These are phyloP conservation scores for Bonnemaisonia californica DNA, from an alignment of 31 red algal species.

Conservation along the genomic window DNA sequence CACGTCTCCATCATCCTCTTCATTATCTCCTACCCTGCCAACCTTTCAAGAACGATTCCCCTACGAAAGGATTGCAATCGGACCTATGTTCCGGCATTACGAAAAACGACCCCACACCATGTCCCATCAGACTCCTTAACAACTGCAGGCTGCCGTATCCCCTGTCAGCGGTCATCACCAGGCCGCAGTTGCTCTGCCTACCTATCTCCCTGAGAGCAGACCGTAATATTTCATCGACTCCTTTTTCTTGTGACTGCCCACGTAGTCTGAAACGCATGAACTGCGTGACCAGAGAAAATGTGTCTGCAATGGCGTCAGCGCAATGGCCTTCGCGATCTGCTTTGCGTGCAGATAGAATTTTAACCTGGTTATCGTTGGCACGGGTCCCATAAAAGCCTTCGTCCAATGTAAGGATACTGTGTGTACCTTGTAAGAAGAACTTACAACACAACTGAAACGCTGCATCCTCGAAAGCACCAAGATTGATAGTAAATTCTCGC, in stretches of 20 bases:
- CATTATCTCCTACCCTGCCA: constrained; percentile 5
- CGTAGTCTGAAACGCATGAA: constrained; percentile 20
- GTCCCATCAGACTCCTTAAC: neutral
- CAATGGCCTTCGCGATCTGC: constrained; percentile 30
- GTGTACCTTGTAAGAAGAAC: neutral
- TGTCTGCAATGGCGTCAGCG: constrained; percentile 26
- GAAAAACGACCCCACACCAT: constrained; percentile 18
- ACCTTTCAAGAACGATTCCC: constrained; percentile 16
- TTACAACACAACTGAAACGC: constrained; percentile 18
- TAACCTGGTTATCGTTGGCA: constrained; percentile 20
- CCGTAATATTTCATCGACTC: constrained; percentile 4
- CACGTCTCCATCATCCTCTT: neutral
- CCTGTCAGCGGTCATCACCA: constrained; percentile 19
- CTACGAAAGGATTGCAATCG: constrained; percentile 15
- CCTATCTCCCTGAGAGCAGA: neutral
- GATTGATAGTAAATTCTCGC: too few species aligned
- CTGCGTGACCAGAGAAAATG: neutral
- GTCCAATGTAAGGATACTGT: constrained; percentile 5
- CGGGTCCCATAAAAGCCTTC: neutral
- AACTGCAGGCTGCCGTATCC: constrained; percentile 14
- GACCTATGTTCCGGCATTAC: constrained; percentile 24
- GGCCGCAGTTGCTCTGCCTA: constrained; percentile 12
- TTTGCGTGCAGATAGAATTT: constrained; percentile 11
- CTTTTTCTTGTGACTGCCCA: constrained; percentile 6
- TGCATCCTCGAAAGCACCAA: too few species aligned